Percentiles rank a stretch among this genome's conserved stretches.
Evolutionary conservation across 2,329 filamentous ascomycete species (phyloP).

Genomic region (Penicillium sp.): DNA sequence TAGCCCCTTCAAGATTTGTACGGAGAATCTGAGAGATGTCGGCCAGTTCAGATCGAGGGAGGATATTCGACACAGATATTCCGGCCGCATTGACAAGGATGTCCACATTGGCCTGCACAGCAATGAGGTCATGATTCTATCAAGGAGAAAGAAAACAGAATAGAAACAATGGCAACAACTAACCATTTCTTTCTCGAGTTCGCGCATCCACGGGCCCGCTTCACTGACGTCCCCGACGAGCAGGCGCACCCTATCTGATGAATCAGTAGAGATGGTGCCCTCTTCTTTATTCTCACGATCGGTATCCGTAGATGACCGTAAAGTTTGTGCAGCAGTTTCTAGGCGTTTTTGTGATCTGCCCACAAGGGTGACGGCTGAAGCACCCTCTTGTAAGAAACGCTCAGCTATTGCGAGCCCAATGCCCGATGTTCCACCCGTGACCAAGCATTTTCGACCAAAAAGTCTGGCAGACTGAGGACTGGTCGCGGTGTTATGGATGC

Average conservation of each 20-base stretch:
- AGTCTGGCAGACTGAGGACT: slow-evolving; percentile 21
- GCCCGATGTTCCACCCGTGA: slow-evolving; percentile 65
- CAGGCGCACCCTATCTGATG: slow-evolving; percentile 22
- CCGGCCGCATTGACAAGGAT: slow-evolving; percentile 78
- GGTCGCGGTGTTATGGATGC: neutral
- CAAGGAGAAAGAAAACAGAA: neutral
- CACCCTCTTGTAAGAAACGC: slow-evolving; percentile 59
- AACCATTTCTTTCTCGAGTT: slow-evolving; percentile 39
- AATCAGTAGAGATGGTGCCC: too few relatives aligned
- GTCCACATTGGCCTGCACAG: slow-evolving; percentile 38
- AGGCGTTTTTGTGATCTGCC: slow-evolving; percentile 52
- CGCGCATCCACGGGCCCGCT: slow-evolving; percentile 29
- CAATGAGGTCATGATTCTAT: slow-evolving; percentile 1
- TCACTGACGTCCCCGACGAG: slow-evolving; percentile 38
- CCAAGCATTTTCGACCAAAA: slow-evolving; percentile 43
- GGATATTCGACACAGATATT: slow-evolving; percentile 58
- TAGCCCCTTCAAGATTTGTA: slow-evolving; percentile 58
- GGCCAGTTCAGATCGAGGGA: slow-evolving; percentile 50
- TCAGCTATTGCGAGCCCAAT: slow-evolving; percentile 64
- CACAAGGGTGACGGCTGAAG: slow-evolving; percentile 53
- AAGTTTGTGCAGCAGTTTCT: slow-evolving; percentile 29
- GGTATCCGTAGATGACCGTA: slow-evolving; percentile 12
- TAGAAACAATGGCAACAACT: neutral
- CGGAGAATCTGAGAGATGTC: slow-evolving; percentile 56
- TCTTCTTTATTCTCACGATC: neutral